Percentiles rank a stretch among this genome's conserved stretches.
These are phyloP conservation scores for Knoxdaviesia proteae DNA, from an alignment of 2,329 filamentous ascomycete species.

Conservation along the genomic window DNA sequence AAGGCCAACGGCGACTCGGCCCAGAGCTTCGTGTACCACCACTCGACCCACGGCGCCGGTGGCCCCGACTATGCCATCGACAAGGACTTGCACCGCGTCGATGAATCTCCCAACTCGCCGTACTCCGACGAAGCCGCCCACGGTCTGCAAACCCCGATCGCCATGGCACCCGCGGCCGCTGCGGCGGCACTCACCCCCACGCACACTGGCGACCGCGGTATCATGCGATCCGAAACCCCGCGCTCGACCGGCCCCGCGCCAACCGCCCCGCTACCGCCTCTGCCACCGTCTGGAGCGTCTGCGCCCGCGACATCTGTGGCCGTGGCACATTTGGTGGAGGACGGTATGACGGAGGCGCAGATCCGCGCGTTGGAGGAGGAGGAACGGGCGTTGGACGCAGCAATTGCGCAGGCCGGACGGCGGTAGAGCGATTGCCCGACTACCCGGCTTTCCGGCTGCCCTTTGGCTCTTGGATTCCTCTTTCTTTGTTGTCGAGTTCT, in stretches of 20 bases:
- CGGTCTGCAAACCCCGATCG: constrained; percentile 1
- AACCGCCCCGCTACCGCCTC: constrained; percentile 4
- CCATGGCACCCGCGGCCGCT: constrained; percentile 6
- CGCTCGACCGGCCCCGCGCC: constrained; percentile 1
- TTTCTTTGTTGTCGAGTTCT: too few species aligned
- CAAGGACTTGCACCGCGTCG: constrained; percentile 20
- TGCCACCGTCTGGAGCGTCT: constrained; percentile 4
- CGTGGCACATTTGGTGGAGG: constrained; percentile 33
- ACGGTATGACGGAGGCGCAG: constrained; percentile 38
- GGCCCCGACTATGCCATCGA: constrained; percentile 20
- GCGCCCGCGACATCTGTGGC: constrained; percentile 5
- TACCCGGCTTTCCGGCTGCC: neutral
- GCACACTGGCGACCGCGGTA: constrained; percentile 1
- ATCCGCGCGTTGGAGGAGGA: constrained; percentile 34
- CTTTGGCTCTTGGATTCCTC: too few species aligned
- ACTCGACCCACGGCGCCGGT: constrained; percentile 3
- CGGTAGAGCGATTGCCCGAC: too few species aligned
- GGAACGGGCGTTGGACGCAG: constrained; percentile 33
- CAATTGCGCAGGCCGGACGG: constrained; percentile 22
- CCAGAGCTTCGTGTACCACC: constrained; percentile 6
- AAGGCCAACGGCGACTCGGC: constrained; percentile 8
- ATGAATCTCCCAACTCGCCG: constrained; percentile 19
- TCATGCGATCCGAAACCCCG: neutral
- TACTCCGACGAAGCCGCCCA: constrained; percentile 20
- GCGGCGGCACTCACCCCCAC: constrained; percentile 1